A percentile compares a stretch with the other conserved stretches of the same genome.
These are phyloP conservation scores for Pseudogymnoascus sp. DNA, from an alignment of 2,329 filamentous ascomycete genomes.

Conservation along the genomic window DNA sequence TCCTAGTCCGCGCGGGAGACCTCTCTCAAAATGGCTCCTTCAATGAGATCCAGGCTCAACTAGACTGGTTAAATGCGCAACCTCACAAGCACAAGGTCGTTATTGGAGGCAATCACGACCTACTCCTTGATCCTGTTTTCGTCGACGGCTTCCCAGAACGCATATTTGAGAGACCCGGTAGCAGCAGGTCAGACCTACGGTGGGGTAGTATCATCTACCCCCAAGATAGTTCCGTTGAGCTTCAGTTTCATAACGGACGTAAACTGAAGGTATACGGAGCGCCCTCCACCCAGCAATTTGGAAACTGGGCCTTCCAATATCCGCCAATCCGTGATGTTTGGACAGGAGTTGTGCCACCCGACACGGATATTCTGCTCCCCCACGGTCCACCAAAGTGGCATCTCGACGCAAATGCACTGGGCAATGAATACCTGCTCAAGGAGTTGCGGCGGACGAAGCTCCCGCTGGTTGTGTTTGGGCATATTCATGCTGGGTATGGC, in stretches of 20 bases:
- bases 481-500: constrained; percentile 57
- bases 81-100: constrained; percentile 75
- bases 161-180: neutral
- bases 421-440: constrained; percentile 48
- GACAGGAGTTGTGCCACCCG: constrained; percentile 46
- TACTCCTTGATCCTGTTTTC: constrained; percentile 61
- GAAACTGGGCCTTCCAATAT: neutral
- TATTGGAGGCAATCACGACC: constrained; percentile 84
- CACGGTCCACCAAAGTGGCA: constrained; percentile 58
- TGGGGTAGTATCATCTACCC: constrained; percentile 64
- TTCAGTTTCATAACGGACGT: constrained; percentile 53
- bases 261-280: constrained; percentile 69
- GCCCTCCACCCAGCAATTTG: constrained; percentile 58
- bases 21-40: constrained; percentile 66
- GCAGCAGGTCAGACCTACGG: constrained; percentile 44
- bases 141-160: constrained; percentile 29
- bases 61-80: constrained; percentile 71
- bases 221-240: constrained; percentile 56
- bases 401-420: constrained; percentile 38
- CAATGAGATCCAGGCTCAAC: constrained; percentile 67
- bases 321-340: constrained; percentile 44
- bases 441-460: constrained; percentile 54
- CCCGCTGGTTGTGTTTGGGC: constrained; percentile 56
- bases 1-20: constrained; percentile 86
- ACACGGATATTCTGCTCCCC: constrained; percentile 56